Percentiles rank a stretch among this genome's conserved stretches.
Evolutionary conservation across 1,284 basidiomycete genomes (phyloP).

Genomic region (Trametes versicolor): DNA sequence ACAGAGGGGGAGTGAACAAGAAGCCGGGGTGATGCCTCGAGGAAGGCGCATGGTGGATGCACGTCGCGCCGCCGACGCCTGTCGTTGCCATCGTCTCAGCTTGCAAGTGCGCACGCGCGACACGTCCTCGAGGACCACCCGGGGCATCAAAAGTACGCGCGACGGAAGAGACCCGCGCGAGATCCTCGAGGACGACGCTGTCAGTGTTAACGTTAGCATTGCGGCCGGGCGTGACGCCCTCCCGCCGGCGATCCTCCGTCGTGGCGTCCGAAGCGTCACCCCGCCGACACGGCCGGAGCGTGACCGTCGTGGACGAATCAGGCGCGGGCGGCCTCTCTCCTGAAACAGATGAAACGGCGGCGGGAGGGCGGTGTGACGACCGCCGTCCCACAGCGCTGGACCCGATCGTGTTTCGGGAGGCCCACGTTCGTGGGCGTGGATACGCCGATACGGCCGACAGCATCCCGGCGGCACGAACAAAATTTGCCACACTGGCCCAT

Average conservation of each 20-base stretch:
- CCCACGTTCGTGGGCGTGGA: neutral
- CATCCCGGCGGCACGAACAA: neutral
- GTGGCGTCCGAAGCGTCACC: neutral
- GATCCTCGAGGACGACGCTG: slow-evolving; percentile 5
- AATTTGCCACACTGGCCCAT: neutral
- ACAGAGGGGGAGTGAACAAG: neutral
- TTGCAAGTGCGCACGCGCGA: neutral
- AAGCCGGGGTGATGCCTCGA: neutral
- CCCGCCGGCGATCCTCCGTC: slow-evolving; percentile 1
- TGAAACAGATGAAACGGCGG: slow-evolving; percentile 1
- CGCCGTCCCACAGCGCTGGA: neutral
- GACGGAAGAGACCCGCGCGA: neutral
- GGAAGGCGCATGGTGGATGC: slow-evolving; percentile 1
- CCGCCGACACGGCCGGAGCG: neutral
- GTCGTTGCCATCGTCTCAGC: neutral
- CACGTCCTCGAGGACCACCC: neutral
- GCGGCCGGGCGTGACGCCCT: neutral
- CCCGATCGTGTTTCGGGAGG: slow-evolving; percentile 1
- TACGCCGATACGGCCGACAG: slow-evolving; percentile 3
- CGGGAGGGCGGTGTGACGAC: neutral
- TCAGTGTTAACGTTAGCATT: neutral
- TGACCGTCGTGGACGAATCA: neutral
- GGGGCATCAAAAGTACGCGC: slow-evolving; percentile 4
- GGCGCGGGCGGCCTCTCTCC: neutral
- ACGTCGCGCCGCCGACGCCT: neutral